Percentiles rank a stretch among this genome's conserved stretches.
Conservation (phyloP, 306 rosid genomes). For the Hylodesmum podocarpum region DNA sequence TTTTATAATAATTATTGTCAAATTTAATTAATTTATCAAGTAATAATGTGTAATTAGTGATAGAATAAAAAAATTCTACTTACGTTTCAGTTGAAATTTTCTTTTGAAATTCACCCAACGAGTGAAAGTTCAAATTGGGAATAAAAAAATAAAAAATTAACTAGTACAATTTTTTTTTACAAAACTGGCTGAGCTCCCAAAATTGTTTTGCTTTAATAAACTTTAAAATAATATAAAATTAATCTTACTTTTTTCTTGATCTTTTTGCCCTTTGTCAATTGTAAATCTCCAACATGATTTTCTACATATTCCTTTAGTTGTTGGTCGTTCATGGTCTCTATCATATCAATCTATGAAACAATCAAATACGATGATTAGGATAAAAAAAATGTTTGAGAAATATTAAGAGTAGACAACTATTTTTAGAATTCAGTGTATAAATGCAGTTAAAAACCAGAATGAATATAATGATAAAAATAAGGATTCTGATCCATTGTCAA, state of each 20-base stretch:
- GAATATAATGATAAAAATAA: too few species aligned
- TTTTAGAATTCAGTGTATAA: not conserved
- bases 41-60: too few species aligned
- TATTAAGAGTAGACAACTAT: not conserved
- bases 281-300: constrained; percentile 14
- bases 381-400: not conserved
- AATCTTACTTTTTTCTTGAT: constrained; percentile 29
- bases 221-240: not conserved
- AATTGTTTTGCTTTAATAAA: not conserved
- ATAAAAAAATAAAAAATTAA: not conserved
- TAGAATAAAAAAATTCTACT: not conserved
- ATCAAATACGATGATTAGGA: not conserved
- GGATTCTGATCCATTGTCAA: too few species aligned
- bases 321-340: constrained; percentile 32
- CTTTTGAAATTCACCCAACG: not conserved
- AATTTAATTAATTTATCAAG: not conserved
- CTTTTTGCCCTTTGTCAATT: not conserved
- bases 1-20: not conserved
- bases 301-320: constrained; percentile 20
- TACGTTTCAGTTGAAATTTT: not conserved
- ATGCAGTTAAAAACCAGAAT: too few species aligned
- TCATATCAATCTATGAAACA: constrained; percentile 29
- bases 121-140: not conserved
- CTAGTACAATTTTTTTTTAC: not conserved
- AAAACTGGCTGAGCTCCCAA: not conserved